Base-by-base conservation (phyloP, 2,329 filamentous ascomycete species). In the Gaeumannomyces sp. region DNA sequence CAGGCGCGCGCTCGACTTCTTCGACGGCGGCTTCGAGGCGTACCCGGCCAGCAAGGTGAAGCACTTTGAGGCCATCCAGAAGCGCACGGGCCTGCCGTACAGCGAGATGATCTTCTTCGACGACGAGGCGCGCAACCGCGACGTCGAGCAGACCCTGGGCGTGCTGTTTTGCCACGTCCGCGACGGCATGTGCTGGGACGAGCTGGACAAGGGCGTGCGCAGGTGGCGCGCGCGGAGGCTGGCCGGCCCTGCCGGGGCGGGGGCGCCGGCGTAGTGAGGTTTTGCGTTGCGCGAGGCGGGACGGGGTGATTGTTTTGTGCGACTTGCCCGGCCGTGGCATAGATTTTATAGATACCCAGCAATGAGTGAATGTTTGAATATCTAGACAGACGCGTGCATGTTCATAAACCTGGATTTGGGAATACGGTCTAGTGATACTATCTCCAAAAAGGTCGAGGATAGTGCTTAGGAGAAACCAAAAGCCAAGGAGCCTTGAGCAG, bases 71-170 rank as follows among this genome's bases (percentile, higher is more conserved):
- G 81, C 84, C 6, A 80, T 98, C 70, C 85, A 89, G 13, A 85
- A 88, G 73, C 82, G 86, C 65, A 93, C 89, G 19, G 87, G 87
- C 1, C 76, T 97, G 3, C 78, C 80, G 7, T 96, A 86, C 72
- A 84, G 89, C 68, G 92, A 97, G 61, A 96, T 98, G 89, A 75
- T 98, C 45, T 98, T 98, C 76, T 98, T 98, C 70, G 94, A 98
- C 71, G 94, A 98, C 71, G 94, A 98, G 83, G 82, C 83, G 63
- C 80, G 94, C 67, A 98, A 98, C 73, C 82, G 86, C 65, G 93
- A 97, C 73, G 94, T 96, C 0, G 86, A 89, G 78, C 61, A 63
- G 61, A 79, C 73, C 31, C 72, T 97, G 62, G 93, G 93, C 0
- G 90, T 96, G 3, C 91, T 90, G 0, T 96, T 98, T 86, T 87